These are phyloP conservation scores for Umbilicaria muhlenbergii DNA, from an alignment of 495 filamentous ascomycete genomes.

Conservation along the genomic window DNA sequence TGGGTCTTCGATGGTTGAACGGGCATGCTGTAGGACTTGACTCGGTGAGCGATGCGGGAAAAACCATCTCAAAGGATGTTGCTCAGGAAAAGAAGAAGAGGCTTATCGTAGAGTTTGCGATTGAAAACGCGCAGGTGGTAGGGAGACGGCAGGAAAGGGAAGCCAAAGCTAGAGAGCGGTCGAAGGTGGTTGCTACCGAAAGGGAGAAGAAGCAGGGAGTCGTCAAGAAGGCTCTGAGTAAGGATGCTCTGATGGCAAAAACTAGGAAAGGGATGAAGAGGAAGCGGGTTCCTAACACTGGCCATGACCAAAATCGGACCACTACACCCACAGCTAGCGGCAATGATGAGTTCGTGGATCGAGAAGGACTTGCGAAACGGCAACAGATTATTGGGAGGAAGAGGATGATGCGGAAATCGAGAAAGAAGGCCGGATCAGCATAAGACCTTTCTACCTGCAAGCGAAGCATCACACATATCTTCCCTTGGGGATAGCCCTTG, in stretches of 20 bases:
- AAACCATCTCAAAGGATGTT: constrained; percentile 19
- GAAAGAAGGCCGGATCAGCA: constrained; percentile 24
- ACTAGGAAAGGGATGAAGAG: constrained; percentile 15
- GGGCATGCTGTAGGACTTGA: constrained; percentile 48
- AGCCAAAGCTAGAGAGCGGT: constrained; percentile 36
- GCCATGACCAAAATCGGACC: constrained; percentile 5
- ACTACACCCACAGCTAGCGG: not conserved
- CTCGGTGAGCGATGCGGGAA: constrained; percentile 9
- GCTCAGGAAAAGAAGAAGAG: constrained; percentile 51
- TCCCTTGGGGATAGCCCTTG: not conserved
- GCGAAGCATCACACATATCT: not conserved
- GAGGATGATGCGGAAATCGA: constrained; percentile 37
- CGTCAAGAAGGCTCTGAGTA: constrained; percentile 7
- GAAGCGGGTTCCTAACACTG: not conserved
- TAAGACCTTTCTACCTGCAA: constrained; percentile 2
- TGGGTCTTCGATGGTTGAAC: constrained; percentile 91
- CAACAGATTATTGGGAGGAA: constrained; percentile 55
- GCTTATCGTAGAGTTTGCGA: constrained; percentile 91
- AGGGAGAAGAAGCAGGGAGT: constrained; percentile 11
- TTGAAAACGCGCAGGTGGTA: constrained; percentile 95
- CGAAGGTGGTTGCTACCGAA: constrained; percentile 14
- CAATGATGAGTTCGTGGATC: constrained; percentile 17
- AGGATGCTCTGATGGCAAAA: constrained; percentile 10
- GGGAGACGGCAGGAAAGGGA: constrained; percentile 57
- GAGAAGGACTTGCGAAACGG: constrained; percentile 42